Evolutionary conservation across 164 flowering plant species (phyloP), one percentile per base, ranked within the genome.

Genomic region (Paratinospora sagittata): DNA sequence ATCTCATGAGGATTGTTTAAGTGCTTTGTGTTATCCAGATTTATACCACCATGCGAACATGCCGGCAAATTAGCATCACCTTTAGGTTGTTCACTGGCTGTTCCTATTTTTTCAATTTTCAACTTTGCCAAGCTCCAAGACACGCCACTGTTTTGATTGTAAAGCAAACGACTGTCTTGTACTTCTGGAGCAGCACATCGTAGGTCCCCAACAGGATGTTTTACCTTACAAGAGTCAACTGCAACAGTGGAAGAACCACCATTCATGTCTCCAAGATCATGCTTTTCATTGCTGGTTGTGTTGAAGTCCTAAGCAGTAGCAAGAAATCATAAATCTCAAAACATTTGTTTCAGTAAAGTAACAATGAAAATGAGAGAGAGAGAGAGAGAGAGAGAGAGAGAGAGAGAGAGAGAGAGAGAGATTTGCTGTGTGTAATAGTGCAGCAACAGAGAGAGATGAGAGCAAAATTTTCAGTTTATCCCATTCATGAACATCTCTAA

Each of bases 1-100:
- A 27, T 60, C 58, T 68, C 78, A 11, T 67, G 36, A 74, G 60
- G 73, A 65, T 74, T 73, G 34, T 71, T 60, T 63, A 69, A 17
- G 63, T 64, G 43, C 65, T 63, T 60, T 9, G 58, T 19, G 45
- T 10, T 68, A 63, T 75, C 82, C 45, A 63, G 47, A 73, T 79
- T 83, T 27, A 69, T 76, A 67, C 84, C 85, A 78, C n/a, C 64
- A 73, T 21, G 45, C 57, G 81, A 67, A 68, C 80, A 81, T 71
- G 82, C 62, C 24, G 66, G 78, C 23, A 26, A 11, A 63, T 55
- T 33, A 26, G 71, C 33, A 57, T 55, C 62, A 26, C 58, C 79
- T 55, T 63, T 71, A 27, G 72, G 71, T 68, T 69, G 72, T 39
- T 70, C 68, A 77, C 64, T 69, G 67, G 68, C 78, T 16, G 34